A percentile compares a stretch with the other conserved stretches of the same genome.
Evolutionary conservation across 2,329 filamentous ascomycete genomes (phyloP).

Genomic region (Penicillium fuscoglaucum): DNA sequence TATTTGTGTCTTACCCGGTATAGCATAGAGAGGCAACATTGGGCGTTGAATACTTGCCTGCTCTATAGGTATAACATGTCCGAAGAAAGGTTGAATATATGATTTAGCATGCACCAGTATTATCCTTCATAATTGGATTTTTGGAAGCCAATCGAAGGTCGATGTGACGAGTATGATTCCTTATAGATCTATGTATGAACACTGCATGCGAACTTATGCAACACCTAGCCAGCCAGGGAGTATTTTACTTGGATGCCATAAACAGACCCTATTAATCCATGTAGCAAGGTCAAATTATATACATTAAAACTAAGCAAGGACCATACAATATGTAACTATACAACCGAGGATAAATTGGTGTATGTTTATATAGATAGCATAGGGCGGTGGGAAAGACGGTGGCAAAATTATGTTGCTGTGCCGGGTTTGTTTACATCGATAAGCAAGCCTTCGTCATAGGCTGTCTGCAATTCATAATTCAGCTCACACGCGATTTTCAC

Average conservation of each 20-base stretch:
- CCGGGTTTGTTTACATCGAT: slow-evolving; percentile 19
- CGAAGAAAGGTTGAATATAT: not conserved
- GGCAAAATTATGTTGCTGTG: slow-evolving; percentile 3
- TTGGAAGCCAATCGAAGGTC: not conserved
- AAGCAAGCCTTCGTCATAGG: slow-evolving; percentile 10
- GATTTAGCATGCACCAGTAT: too few species aligned
- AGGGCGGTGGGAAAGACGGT: slow-evolving; percentile 6
- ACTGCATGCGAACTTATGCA: not conserved
- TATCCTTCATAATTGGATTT: too few species aligned
- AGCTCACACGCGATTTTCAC: not conserved
- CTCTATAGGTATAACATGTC: not conserved
- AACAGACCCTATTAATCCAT: too few species aligned
- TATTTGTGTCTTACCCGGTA: not conserved
- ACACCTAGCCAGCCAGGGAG: not conserved
- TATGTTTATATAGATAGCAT: not conserved
- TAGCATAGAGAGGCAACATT: not conserved
- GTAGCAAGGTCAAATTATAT: too few species aligned
- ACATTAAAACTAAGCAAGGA: not conserved
- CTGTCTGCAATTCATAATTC: slow-evolving; percentile 4
- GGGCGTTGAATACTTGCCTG: not conserved
- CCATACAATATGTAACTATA: not conserved
- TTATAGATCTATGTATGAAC: not conserved
- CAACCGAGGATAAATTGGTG: not conserved
- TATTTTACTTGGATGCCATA: not conserved
- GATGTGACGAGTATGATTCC: not conserved